Evolutionary conservation across 2,329 filamentous ascomycete genomes (phyloP).

Genomic region (Fusarium sp.): DNA sequence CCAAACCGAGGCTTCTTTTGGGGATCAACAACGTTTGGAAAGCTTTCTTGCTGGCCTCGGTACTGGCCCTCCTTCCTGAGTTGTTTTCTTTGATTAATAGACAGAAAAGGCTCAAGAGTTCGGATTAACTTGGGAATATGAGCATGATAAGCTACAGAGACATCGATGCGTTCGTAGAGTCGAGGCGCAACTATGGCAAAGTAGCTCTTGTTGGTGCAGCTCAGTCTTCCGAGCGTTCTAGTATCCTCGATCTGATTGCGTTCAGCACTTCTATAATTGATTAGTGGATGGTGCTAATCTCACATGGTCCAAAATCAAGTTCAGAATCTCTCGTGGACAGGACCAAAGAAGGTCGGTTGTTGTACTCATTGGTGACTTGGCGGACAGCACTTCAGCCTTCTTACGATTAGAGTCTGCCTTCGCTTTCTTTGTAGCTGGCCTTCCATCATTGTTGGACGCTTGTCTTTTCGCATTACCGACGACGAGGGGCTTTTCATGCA

Average conservation of each 20-base stretch:
- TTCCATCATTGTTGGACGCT: background rate
- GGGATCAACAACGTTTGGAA: background rate
- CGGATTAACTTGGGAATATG: constrained; percentile 36
- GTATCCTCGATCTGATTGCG: background rate
- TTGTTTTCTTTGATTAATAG: constrained; percentile 28
- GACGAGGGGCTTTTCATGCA: background rate
- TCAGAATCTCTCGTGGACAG: constrained; percentile 27
- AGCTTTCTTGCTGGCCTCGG: constrained; percentile 29
- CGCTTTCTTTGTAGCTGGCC: background rate
- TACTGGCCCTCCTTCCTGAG: constrained; percentile 31
- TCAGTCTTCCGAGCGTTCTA: constrained; percentile 6
- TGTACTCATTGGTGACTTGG: background rate
- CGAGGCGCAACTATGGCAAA: constrained; percentile 21
- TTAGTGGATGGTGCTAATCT: background rate
- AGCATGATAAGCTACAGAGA: constrained; percentile 7
- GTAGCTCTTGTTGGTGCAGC: constrained; percentile 31
- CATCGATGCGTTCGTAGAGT: constrained; percentile 23
- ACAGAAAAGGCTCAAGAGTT: constrained; percentile 25
- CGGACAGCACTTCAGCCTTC: background rate
- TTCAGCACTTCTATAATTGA: background rate
- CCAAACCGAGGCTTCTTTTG: constrained; percentile 10
- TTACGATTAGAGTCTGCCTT: background rate
- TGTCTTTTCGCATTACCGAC: background rate
- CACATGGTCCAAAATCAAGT: constrained; percentile 26
- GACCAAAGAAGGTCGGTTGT: background rate